These are phyloP conservation scores for Colletotrichum neosansevieriae DNA, from an alignment of 2,329 filamentous ascomycete species.

Conservation along the genomic window DNA sequence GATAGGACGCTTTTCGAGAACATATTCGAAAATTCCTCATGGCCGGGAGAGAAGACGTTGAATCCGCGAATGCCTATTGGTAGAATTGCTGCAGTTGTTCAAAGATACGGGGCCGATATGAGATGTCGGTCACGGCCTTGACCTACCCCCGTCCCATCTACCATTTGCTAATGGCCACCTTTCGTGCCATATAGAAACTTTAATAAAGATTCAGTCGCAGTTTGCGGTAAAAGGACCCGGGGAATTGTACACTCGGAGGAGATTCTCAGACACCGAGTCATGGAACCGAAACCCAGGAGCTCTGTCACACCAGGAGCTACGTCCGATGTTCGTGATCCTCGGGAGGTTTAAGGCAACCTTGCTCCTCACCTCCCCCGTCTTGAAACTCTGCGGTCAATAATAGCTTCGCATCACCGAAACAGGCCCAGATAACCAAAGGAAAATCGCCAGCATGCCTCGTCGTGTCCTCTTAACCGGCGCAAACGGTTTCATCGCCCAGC, in stretches of 20 bases:
- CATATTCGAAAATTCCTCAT: too few species aligned
- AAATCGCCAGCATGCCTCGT: constrained; percentile 10
- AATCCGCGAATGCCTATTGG: too few species aligned
- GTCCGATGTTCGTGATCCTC: neutral
- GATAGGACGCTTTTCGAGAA: too few species aligned
- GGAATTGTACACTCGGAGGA: neutral
- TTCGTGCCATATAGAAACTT: neutral
- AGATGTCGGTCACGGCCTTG: neutral
- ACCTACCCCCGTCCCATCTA: neutral
- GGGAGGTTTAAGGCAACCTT: neutral
- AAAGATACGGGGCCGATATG: neutral
- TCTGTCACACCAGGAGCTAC: neutral
- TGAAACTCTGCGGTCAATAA: too few species aligned
- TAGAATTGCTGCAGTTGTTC: neutral
- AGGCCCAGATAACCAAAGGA: neutral
- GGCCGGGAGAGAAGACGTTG: too few species aligned
- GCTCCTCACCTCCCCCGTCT: neutral
- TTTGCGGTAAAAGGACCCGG: neutral
- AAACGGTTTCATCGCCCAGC: constrained; percentile 57
- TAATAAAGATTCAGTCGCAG: neutral
- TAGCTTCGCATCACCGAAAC: neutral
- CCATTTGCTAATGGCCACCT: neutral
- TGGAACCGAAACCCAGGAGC: neutral
- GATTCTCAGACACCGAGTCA: constrained; percentile 6
- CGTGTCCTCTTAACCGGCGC: constrained; percentile 51